Conservation (phyloP, 1,139 yeast genomes). For the Lodderomyces orthopsilosis region DNA sequence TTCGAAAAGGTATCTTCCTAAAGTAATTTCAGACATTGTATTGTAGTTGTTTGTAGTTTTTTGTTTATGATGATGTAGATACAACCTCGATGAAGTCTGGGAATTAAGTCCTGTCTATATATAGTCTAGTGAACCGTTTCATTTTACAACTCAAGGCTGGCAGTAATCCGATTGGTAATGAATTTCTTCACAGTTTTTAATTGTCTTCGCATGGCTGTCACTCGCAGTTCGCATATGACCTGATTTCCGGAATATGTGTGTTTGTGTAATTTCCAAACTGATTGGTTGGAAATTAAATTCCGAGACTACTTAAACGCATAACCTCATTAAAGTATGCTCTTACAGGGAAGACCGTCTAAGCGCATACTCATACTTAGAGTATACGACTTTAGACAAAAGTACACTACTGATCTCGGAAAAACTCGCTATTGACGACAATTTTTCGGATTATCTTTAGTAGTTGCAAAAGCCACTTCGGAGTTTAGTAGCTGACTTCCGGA, state of each 20-base stretch:
- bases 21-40: slow-evolving; percentile 39
- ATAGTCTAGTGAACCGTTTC: not conserved
- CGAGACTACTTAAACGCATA: slow-evolving; percentile 2
- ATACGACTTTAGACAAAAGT: not conserved
- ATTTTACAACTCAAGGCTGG: not conserved
- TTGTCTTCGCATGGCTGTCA: not conserved
- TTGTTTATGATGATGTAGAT: too few species aligned
- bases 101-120: not conserved
- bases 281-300: slow-evolving; percentile 4
- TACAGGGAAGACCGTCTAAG: slow-evolving; percentile 5
- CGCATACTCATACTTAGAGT: too few species aligned
- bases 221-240: not conserved
- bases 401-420: not conserved
- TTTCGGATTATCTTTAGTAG: not conserved
- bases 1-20: slow-evolving; percentile 64
- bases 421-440: not conserved
- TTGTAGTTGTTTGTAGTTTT: not conserved
- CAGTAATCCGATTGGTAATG: not conserved
- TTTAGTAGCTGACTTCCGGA: not conserved
- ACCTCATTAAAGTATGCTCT: not conserved
- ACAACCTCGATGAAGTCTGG: not conserved
- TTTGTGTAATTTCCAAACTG: not conserved
- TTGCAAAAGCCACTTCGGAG: not conserved
- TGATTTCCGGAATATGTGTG: not conserved
- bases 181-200: not conserved